These are phyloP conservation scores for Dichotomocladium elegans DNA, from an alignment of 371 early-diverging fungal genomes.

Conservation along the genomic window DNA sequence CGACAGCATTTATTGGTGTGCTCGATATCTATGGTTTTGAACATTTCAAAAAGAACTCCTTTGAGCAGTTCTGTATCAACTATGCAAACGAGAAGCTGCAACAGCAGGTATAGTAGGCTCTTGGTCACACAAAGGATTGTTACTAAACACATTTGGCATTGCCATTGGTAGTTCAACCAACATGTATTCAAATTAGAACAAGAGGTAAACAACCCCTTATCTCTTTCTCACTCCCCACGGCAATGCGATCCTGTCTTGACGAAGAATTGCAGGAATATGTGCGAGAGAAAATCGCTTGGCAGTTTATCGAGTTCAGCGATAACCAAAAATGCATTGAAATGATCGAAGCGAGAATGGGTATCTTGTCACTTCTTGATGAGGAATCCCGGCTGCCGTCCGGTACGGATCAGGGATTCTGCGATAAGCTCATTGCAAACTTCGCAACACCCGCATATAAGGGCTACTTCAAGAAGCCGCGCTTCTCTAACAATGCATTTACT, in stretches of 20 bases:
- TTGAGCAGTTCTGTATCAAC: slow-evolving; percentile 99
- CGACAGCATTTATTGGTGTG: slow-evolving; percentile 85
- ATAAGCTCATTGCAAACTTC: slow-evolving; percentile 82
- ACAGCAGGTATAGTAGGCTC: slow-evolving; percentile 72
- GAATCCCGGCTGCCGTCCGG: slow-evolving; percentile 91
- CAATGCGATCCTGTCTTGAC: background rate
- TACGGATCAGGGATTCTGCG: slow-evolving; percentile 76
- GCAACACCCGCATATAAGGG: slow-evolving; percentile 61
- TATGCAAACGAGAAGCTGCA: slow-evolving; percentile 98
- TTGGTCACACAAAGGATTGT: background rate
- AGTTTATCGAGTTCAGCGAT: slow-evolving; percentile 96
- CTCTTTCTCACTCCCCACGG: slow-evolving; percentile 54
- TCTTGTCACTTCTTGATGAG: slow-evolving; percentile 95
- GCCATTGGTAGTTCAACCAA: slow-evolving; percentile 61
- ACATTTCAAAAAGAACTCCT: slow-evolving; percentile 97
- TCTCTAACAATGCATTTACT: slow-evolving; percentile 78
- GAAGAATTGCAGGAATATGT: slow-evolving; percentile 68
- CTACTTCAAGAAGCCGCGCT: slow-evolving; percentile 90
- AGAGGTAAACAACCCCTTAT: slow-evolving; percentile 70
- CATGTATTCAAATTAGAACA: slow-evolving; percentile 87
- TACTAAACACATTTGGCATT: background rate
- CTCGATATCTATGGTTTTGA: slow-evolving; percentile 97
- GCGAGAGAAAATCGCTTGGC: slow-evolving; percentile 89
- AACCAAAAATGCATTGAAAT: slow-evolving; percentile 98
- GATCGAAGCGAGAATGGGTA: slow-evolving; percentile 95